Evolutionary conservation across 1,139 yeast species (phyloP).

Genomic region (Schizosaccharomyces versatilis): DNA sequence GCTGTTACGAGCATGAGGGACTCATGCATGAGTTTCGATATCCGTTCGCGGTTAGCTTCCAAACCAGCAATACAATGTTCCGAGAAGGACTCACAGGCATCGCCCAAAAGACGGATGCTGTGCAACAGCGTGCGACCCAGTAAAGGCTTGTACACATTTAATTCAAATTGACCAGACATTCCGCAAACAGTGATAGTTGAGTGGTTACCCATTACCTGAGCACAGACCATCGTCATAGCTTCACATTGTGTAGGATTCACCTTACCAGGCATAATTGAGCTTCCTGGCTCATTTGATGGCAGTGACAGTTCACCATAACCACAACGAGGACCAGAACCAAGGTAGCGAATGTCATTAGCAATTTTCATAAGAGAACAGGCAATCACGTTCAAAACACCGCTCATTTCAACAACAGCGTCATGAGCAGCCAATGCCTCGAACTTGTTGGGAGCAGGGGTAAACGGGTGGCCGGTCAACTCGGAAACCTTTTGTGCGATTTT

Average conservation of each 20-base stretch:
- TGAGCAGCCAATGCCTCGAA: conserved; percentile 98
- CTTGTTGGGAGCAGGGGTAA: conserved; percentile 91
- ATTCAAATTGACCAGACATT: conserved; percentile 94
- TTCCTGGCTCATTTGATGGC: conserved; percentile 98
- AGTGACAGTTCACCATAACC: conserved; percentile 89
- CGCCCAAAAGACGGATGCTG: conserved; percentile 71
- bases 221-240: conserved; percentile 93
- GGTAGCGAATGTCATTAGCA: conserved; percentile 91
- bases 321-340: conserved; percentile 97
- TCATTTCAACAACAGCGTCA: conserved; percentile 91
- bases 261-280: conserved; percentile 91
- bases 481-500: conserved; percentile 63
- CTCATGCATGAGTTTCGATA: conserved; percentile 69
- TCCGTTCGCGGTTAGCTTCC: conserved; percentile 67
- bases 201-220: conserved; percentile 94
- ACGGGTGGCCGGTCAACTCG: conserved; percentile 64
- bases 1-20: conserved; percentile 96
- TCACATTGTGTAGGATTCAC: conserved; percentile 98
- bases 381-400: conserved; percentile 89
- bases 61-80: conserved; percentile 88
- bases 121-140: conserved; percentile 74
- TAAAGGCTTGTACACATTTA: conserved; percentile 93
- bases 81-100: conserved; percentile 76
- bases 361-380: conserved; percentile 86
- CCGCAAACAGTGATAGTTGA: conserved; percentile 90